Evolutionary conservation across 2,329 filamentous ascomycete genomes (phyloP), one percentile per base, ranked within the genome.

Genomic region (Tolypocladium ovalisporum): DNA sequence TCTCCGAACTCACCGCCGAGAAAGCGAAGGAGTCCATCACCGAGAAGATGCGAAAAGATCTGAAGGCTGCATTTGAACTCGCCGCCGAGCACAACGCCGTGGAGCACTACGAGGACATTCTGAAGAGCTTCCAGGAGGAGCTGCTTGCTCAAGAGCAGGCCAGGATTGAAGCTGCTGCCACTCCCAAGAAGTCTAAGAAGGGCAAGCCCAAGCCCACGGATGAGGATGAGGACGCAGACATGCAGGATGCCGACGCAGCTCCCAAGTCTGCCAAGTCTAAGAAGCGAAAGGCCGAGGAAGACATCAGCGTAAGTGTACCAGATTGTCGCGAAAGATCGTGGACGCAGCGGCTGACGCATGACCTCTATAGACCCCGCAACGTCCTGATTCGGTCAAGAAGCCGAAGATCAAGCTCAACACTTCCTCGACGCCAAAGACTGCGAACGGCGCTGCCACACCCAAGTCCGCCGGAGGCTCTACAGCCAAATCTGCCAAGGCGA

Each of bases 261-360:
- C 68, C 71, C 65, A 96, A 96, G 82, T 87, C 57, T 35, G 52
- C 90, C 67, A 74, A 74, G 62, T 66, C 72, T 8, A 77, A 76
- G 82, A 96, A 96, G 81, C 87, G 91, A 66, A 96, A 96, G 83
- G 91, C 91, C 64, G 88, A 84, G 17, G 90, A 95, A 57, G 84
- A 84, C n/a, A 80, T 79, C 29, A 87, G 74, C 59, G 74, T 76
- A 62, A 68, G 70, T 61, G 10, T 15, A 5, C 24, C 17, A 5
- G 15, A 13, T 32, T n/a, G 9, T 22, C 36, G 8, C 12, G 36
- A 17, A 3, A 22, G n/a, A 29, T 27, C 15, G 15, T 35, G 4
- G 19, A 10, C 17, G 6, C 39, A 29, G 47, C 32, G 44, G 47
- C 64, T 67, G 57, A 66, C 59, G 40, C 39, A 3, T 22, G 4